Percentiles rank a stretch among this genome's conserved stretches.
Evolutionary conservation across 495 filamentous ascomycete genomes (phyloP).

Genomic region (Aspergillus bridgeri): DNA sequence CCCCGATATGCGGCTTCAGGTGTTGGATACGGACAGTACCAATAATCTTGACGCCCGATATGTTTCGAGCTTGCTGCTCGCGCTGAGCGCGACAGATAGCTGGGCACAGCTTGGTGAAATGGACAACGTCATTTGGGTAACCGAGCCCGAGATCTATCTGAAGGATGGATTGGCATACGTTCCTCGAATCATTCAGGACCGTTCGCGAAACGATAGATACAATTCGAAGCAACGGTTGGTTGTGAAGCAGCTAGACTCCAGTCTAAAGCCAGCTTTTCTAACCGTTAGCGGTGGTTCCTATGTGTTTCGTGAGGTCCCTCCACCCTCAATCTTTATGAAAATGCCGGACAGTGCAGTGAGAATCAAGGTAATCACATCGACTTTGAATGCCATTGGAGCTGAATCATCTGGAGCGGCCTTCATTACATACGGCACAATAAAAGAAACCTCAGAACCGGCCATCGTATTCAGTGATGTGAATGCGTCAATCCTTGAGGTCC

Average conservation of each 20-base stretch:
- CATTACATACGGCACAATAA: not conserved
- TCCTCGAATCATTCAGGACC: not conserved
- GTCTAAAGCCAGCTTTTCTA: not conserved
- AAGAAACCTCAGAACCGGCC: not conserved
- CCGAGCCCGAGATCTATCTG: not conserved
- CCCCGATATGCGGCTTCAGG: slow-evolving; percentile 22
- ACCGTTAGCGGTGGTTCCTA: not conserved
- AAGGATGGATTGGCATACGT: not conserved
- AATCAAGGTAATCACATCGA: not conserved
- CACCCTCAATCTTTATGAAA: not conserved
- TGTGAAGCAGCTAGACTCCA: not conserved
- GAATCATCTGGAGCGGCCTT: not conserved
- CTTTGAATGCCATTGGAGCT: not conserved
- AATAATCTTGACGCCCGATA: not conserved
- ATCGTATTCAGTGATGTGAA: not conserved
- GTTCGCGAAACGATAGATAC: not conserved
- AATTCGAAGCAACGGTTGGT: not conserved
- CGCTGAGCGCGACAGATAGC: not conserved
- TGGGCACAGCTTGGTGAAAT: not conserved
- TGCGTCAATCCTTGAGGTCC: not conserved
- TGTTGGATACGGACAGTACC: slow-evolving; percentile 24
- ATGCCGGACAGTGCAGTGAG: not conserved
- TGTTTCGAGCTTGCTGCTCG: not conserved
- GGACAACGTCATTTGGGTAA: not conserved
- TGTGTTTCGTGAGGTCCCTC: not conserved